Evolutionary conservation across 2,329 filamentous ascomycete species (phyloP).

Genomic region (Truncatella angustata): DNA sequence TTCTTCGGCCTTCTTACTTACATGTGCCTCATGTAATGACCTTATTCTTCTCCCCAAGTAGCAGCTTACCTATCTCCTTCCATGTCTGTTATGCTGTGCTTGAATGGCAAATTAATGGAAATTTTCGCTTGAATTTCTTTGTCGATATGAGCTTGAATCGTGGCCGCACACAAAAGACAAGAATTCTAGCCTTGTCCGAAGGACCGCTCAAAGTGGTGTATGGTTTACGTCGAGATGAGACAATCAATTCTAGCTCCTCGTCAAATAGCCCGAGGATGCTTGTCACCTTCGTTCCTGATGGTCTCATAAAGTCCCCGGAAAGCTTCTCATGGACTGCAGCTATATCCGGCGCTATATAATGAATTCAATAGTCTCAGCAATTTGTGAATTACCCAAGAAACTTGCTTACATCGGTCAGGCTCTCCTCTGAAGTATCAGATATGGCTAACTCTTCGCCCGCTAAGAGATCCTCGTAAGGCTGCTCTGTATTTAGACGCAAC

Average conservation of each 20-base stretch:
- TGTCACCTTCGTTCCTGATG: background rate
- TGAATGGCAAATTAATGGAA: background rate
- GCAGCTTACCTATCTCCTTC: background rate
- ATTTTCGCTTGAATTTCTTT: background rate
- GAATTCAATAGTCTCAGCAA: too few species aligned
- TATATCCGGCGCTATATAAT: background rate
- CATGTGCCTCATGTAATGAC: too few species aligned
- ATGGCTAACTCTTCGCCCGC: too few species aligned
- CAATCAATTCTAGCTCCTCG: background rate
- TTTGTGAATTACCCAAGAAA: too few species aligned
- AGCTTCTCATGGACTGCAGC: background rate
- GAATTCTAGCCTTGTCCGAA: background rate
- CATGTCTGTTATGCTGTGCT: background rate
- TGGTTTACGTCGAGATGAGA: background rate
- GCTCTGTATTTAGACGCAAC: background rate
- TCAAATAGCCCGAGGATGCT: background rate
- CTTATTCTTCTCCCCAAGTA: background rate
- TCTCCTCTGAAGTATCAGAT: too few species aligned
- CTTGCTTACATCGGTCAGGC: too few species aligned
- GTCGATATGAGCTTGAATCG: background rate
- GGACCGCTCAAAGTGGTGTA: background rate
- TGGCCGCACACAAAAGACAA: background rate
- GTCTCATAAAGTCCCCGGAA: background rate
- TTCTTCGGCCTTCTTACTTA: too few species aligned
- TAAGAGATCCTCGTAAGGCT: too few species aligned